phyloP scores from a whole-genome alignment of 192 early-diverging fungal genomes.

The Gonapodya prolifera region DNA sequence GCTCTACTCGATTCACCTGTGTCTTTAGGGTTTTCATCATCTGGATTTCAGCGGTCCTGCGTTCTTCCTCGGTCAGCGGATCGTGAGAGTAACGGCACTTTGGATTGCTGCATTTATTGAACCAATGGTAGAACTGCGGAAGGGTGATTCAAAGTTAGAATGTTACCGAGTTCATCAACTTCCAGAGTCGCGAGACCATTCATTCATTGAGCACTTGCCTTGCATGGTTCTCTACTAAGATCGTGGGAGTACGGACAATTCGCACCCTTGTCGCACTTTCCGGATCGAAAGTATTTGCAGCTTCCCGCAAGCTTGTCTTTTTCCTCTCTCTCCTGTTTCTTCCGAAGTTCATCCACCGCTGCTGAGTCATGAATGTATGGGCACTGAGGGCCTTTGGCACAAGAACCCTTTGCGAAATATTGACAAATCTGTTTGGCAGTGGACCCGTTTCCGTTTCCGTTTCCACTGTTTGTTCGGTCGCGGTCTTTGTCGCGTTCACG shows the following conservation, averaged over 20 bases:
- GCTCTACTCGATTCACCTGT: neutral
- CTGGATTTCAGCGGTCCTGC: neutral
- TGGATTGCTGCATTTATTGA: neutral
- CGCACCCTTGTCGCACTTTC: neutral
- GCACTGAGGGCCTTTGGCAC: neutral
- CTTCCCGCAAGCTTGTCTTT: neutral
- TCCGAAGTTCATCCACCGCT: neutral
- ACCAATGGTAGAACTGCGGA: constrained; percentile 5
- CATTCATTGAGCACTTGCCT: neutral
- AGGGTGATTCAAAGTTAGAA: neutral
- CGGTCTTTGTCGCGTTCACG: constrained; percentile 39
- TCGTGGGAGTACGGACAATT: neutral
- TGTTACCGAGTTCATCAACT: neutral
- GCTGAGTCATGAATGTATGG: neutral
- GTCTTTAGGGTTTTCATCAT: constrained; percentile 1
- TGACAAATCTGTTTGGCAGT: neutral
- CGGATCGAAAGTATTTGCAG: neutral
- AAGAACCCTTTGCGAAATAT: neutral
- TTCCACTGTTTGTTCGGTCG: constrained; percentile 19
- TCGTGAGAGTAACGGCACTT: neutral
- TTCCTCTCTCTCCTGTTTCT: neutral
- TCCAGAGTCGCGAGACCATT: neutral
- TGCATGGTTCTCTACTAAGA: neutral
- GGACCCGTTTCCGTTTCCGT: constrained; percentile 36
- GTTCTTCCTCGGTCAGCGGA: neutral